Evolutionary conservation across 2,329 filamentous ascomycete genomes (phyloP), one percentile per base, ranked within the genome.

Genomic region (Penicillium sp.): DNA sequence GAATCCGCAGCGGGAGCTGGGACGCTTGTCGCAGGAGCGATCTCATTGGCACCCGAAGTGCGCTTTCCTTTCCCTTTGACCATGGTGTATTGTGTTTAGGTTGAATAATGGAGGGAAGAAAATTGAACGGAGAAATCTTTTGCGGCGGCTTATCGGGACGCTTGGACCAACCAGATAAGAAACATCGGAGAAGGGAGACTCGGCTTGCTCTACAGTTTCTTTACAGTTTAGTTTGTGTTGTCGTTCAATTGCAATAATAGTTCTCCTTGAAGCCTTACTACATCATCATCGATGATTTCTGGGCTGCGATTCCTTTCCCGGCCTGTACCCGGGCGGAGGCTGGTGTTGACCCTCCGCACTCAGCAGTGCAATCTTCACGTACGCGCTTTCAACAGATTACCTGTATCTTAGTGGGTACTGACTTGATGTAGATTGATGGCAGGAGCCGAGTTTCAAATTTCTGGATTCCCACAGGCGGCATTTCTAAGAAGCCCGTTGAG

Each of bases 391-490:
- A 29, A 45, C 41, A 19, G 4, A 52, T 42, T 41, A 26, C 32
- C 35, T 13, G 23, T 16, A 48, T 52, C 4, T 29, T 39, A 42
- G 51, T 27, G 50, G 45, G 18, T 42, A 46, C 55, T 66, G 34
- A 63, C 34, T 32, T 23, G 18, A 56, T 23, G 8, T 46, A 86
- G 81, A 71, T 70, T 60, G 83, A 87, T 73, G 75, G 79, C 42
- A 76, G 84, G 60, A 79, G 76, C 65, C 79, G 87, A 59, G 72
- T 93, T 9, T 93, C 90, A 3, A 85, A 79, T 42, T 83, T 91
- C 72, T 97, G 92, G 90, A 80, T 86, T 27, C 90, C 91, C 2
- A 89, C 87, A 0, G 86, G 87, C 40, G 86, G 88, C 7, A 84
- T 89, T 50, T 79, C 85, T 6, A 73, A 76, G 39, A 76, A 77